These are phyloP conservation scores for Abortiporus biennis DNA, from an alignment of 1,284 basidiomycete species.

Conservation along the genomic window DNA sequence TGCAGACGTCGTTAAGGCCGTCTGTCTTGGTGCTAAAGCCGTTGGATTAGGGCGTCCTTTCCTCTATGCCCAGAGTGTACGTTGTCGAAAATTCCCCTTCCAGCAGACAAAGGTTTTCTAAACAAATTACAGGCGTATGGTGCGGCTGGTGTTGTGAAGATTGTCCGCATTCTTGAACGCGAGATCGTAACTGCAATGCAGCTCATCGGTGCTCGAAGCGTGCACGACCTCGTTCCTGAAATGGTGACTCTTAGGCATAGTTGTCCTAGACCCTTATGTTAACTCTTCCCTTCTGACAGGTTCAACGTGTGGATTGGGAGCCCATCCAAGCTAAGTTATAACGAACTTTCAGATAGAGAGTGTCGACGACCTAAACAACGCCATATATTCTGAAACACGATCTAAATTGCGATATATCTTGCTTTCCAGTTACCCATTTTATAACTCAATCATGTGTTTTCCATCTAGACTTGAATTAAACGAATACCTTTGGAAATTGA, in stretches of 20 bases:
- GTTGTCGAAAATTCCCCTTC: constrained; percentile 16
- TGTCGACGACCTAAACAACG: too few species aligned
- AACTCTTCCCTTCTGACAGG: constrained; percentile 26
- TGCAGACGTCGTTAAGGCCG: constrained; percentile 81
- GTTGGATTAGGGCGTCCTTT: constrained; percentile 89
- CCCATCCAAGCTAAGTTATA: constrained; percentile 38
- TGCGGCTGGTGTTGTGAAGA: constrained; percentile 72
- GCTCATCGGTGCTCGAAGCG: constrained; percentile 67
- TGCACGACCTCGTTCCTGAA: constrained; percentile 72
- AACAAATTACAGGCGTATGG: constrained; percentile 78
- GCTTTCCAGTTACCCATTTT: too few species aligned
- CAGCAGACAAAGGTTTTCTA: too few species aligned
- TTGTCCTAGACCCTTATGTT: neutral
- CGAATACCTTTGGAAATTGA: too few species aligned
- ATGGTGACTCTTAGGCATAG: constrained; percentile 47
- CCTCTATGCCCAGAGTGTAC: constrained; percentile 84
- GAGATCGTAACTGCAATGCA: constrained; percentile 82
- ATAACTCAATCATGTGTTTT: too few species aligned
- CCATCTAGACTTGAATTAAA: too few species aligned
- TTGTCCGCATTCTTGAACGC: constrained; percentile 67
- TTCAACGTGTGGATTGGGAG: constrained; percentile 67
- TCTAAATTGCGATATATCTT: too few species aligned
- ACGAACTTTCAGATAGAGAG: too few species aligned
- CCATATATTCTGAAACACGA: too few species aligned
- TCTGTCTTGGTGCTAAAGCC: constrained; percentile 86